Evolutionary conservation across 1,284 basidiomycete species (phyloP).

Genomic region (Ceratobasidium sp.): DNA sequence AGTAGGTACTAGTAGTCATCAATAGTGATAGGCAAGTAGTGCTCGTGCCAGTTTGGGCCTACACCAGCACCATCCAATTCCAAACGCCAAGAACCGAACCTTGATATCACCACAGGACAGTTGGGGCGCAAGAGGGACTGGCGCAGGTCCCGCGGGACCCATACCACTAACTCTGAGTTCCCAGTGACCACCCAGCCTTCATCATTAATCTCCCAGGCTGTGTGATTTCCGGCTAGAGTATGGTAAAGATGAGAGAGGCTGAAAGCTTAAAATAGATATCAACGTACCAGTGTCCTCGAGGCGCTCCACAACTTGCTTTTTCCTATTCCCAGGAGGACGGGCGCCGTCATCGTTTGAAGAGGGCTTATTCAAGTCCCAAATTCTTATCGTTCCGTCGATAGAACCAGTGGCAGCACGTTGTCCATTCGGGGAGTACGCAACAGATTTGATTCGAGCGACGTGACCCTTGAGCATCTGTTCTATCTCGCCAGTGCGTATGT

Average conservation of each 20-base stretch:
- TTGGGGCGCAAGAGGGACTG: background rate
- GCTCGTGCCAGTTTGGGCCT: background rate
- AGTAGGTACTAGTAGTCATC: no score
- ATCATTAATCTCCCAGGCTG: background rate
- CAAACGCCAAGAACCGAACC: background rate
- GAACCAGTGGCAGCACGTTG: background rate
- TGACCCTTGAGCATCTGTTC: background rate
- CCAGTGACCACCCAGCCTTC: constrained; percentile 2
- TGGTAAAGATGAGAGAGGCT: no score
- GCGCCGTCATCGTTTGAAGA: no score
- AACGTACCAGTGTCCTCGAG: no score
- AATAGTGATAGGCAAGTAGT: no score
- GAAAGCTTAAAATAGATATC: no score
- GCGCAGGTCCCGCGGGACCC: background rate
- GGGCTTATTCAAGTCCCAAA: no score
- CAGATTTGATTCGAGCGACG: background rate
- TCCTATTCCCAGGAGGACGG: no score
- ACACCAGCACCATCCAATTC: background rate
- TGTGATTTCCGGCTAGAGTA: no score
- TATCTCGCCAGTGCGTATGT: background rate
- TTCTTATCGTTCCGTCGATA: background rate
- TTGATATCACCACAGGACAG: background rate
- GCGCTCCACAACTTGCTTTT: no score
- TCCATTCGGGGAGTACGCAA: no score
- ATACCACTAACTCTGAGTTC: background rate